Evolutionary conservation across 1,139 yeast species (phyloP).

Genomic region (Blastobotrys apis): DNA sequence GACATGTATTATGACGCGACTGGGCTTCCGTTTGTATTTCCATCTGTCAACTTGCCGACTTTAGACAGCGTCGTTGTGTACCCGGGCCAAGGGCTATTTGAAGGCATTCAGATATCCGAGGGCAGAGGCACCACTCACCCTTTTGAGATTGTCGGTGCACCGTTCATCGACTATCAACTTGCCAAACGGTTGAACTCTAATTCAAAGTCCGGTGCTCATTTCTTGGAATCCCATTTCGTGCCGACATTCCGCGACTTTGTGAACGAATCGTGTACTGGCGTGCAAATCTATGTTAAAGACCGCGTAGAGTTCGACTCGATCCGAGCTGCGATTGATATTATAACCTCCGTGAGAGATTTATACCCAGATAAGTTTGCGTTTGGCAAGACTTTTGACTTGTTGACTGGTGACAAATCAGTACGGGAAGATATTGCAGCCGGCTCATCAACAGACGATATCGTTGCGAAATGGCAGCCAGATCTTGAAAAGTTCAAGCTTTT

Average conservation of each 20-base stretch:
- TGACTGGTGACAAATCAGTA: not conserved
- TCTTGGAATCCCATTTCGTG: not conserved
- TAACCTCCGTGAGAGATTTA: not conserved
- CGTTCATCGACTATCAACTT: conserved; percentile 15
- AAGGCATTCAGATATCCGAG: conserved; percentile 16
- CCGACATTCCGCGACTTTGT: not conserved
- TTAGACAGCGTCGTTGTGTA: conserved; percentile 15
- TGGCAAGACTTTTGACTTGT: not conserved
- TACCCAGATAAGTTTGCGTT: not conserved
- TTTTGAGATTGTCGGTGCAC: conserved; percentile 18
- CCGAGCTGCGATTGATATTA: not conserved
- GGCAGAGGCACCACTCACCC: conserved; percentile 21
- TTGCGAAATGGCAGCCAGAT: conserved; percentile 2
- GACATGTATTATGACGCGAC: conserved; percentile 17
- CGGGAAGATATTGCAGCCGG: not conserved
- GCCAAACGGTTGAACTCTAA: conserved; percentile 11
- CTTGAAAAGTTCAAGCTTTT: conserved; percentile 1
- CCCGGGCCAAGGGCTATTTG: conserved; percentile 17
- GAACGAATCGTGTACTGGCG: not conserved
- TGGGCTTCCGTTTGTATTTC: conserved; percentile 16
- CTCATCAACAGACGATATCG: not conserved
- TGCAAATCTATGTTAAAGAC: not conserved
- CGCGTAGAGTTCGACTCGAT: not conserved
- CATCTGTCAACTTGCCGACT: conserved; percentile 18
- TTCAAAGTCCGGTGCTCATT: not conserved